Conservation (phyloP, 139 green algal species). For the Tetratostichococcus sp. region DNA sequence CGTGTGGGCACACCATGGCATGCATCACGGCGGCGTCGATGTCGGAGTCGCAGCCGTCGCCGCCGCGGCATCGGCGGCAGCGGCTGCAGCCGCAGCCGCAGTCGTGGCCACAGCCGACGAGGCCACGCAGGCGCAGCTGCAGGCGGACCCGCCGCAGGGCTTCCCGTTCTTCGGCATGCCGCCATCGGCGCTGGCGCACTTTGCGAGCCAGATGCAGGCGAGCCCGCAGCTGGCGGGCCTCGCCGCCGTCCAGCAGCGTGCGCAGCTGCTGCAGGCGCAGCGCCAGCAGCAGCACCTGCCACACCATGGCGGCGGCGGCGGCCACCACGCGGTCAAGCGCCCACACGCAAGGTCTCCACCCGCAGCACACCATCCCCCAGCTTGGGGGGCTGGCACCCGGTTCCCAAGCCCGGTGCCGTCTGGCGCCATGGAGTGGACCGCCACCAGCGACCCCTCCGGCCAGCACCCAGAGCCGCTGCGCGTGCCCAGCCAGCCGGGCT, state of each 20-base stretch:
- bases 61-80: constrained; percentile 7
- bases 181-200: constrained; percentile 49
- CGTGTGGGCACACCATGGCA: neutral
- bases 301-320: neutral
- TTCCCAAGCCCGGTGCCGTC: neutral
- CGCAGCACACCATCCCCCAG: no score
- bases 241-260: neutral
- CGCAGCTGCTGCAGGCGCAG: neutral
- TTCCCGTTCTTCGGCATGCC: constrained; percentile 77
- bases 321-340: no score
- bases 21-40: neutral
- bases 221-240: constrained; percentile 24
- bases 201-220: constrained; percentile 36
- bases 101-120: constrained; percentile 66
- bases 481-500: constrained; percentile 14
- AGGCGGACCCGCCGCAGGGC: constrained; percentile 53
- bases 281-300: constrained; percentile 1
- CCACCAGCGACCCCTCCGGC: constrained; percentile 29
- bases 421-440: constrained; percentile 27
- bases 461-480: neutral
- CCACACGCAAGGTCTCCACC: neutral
- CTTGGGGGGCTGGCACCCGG: neutral
- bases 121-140: constrained; percentile 60
- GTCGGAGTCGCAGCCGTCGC: constrained; percentile 6
- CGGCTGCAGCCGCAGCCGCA: constrained; percentile 30